Conservation (phyloP, 176 grass and related monocot genomes). For the Bothriochloa decipiens region DNA sequence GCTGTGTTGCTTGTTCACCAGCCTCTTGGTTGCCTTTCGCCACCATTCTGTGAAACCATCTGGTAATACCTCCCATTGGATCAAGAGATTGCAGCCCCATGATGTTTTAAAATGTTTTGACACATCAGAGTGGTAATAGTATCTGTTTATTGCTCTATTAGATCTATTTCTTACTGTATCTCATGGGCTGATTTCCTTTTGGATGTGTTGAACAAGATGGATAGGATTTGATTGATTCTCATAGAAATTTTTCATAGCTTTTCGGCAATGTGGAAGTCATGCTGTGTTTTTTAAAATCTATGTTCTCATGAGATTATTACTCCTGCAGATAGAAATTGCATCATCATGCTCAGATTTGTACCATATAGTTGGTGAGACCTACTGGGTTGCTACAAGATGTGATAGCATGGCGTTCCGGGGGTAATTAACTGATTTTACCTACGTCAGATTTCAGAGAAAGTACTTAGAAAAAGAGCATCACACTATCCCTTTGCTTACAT, state of each 20-base stretch:
- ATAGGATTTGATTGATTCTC: slow-evolving; percentile 26
- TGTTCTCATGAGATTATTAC: slow-evolving; percentile 42
- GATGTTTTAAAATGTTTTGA: slow-evolving; percentile 16
- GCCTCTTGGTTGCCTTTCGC: background rate
- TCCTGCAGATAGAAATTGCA: slow-evolving; percentile 80
- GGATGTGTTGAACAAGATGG: background rate
- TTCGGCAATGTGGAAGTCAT: slow-evolving; percentile 22
- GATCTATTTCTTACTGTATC: slow-evolving; percentile 14
- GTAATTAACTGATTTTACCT: slow-evolving; percentile 52
- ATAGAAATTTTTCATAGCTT: slow-evolving; percentile 7
- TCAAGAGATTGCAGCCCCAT: background rate
- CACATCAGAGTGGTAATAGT: slow-evolving; percentile 5
- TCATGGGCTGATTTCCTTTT: slow-evolving; percentile 25
- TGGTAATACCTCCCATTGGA: background rate
- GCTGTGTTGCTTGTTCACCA: background rate
- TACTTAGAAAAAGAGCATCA: background rate
- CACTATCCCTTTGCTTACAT: slow-evolving; percentile 24
- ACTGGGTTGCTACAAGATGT: slow-evolving; percentile 93
- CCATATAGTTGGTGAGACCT: slow-evolving; percentile 83
- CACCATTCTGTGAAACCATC: background rate
- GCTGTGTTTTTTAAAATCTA: slow-evolving; percentile 17
- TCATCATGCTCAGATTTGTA: slow-evolving; percentile 87
- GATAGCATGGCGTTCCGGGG: slow-evolving; percentile 75
- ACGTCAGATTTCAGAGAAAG: slow-evolving; percentile 8
- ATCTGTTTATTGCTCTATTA: slow-evolving; percentile 15